Evolutionary conservation across 129 eudicot species (phyloP).

Genomic region (Lactuca saligna): DNA sequence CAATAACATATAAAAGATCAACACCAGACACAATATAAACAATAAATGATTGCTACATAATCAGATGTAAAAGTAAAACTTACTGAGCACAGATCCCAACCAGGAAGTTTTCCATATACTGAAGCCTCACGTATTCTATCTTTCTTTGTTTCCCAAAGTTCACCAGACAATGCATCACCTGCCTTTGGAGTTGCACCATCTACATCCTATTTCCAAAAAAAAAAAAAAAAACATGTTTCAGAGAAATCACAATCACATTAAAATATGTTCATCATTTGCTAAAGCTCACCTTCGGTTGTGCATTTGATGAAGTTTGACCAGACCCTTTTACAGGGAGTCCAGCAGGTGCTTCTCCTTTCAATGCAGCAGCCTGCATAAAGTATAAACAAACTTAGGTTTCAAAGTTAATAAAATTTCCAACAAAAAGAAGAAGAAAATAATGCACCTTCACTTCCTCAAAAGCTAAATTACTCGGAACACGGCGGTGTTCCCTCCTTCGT

Average conservation of each 20-base stretch:
- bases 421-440: conserved; percentile 1
- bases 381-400: background rate
- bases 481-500: conserved; percentile 86
- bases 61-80: conserved; percentile 43
- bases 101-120: conserved; percentile 81
- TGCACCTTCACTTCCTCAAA: conserved; percentile 98
- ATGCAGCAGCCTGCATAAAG: conserved; percentile 81
- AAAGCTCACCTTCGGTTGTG: conserved; percentile 66
- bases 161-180: conserved; percentile 94
- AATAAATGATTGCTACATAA: background rate
- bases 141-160: conserved; percentile 89
- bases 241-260: background rate
- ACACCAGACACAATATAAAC: background rate
- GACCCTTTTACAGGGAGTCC: conserved; percentile 97
- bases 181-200: conserved; percentile 81
- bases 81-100: conserved; percentile 97
- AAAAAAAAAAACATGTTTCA: conserved; percentile 10
- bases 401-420: conserved; percentile 6
- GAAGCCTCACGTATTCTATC: conserved; percentile 90
- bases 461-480: conserved; percentile 96
- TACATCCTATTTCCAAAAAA: conserved; percentile 46
- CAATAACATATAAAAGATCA: background rate
- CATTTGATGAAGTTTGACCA: conserved; percentile 89
- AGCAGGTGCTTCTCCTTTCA: conserved; percentile 97
- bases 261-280: background rate